These are phyloP conservation scores for Porcisia deanei DNA, from an alignment of 208 protist species.

Conservation along the genomic window DNA sequence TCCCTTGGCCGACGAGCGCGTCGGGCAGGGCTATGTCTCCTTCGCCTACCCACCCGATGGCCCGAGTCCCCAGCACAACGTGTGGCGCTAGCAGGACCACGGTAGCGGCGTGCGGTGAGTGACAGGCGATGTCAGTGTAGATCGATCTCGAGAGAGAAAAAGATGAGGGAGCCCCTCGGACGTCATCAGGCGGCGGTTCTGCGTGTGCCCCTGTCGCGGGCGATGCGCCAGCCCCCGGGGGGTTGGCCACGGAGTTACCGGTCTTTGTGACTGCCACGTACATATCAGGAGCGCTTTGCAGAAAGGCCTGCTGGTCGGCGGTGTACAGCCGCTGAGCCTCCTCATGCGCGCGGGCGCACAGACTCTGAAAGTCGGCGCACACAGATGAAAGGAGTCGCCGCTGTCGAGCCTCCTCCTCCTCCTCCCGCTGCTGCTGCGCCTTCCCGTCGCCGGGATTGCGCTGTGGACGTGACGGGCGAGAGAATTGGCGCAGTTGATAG, in stretches of 20 bases:
- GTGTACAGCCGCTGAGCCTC: slow-evolving; percentile 57
- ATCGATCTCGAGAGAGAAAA: slow-evolving; percentile 12
- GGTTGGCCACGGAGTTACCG: not conserved
- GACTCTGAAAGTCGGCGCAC: slow-evolving; percentile 6
- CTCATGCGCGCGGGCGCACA: slow-evolving; percentile 31
- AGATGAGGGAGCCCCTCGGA: not conserved
- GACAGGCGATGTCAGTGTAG: slow-evolving; percentile 26
- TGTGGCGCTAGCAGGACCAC: slow-evolving; percentile 63
- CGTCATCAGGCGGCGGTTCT: not conserved
- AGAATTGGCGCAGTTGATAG: slow-evolving; percentile 8
- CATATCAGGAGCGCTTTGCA: slow-evolving; percentile 83
- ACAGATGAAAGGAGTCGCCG: not conserved
- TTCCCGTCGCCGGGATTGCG: no score
- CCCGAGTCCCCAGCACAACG: slow-evolving; percentile 43
- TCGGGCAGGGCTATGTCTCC: slow-evolving; percentile 37
- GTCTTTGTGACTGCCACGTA: slow-evolving; percentile 32
- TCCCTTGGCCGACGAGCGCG: slow-evolving; percentile 34
- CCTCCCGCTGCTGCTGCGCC: not conserved
- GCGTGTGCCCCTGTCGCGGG: not conserved
- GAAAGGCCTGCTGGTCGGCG: slow-evolving; percentile 60
- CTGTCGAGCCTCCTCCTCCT: not conserved
- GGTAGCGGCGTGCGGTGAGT: slow-evolving; percentile 5
- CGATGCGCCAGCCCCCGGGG: not conserved
- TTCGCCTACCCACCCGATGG: slow-evolving; percentile 76
- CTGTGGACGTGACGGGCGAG: slow-evolving; percentile 1